Evolutionary conservation across 106 monocot species (phyloP).

Genomic region (Xerophyta viscosa): DNA sequence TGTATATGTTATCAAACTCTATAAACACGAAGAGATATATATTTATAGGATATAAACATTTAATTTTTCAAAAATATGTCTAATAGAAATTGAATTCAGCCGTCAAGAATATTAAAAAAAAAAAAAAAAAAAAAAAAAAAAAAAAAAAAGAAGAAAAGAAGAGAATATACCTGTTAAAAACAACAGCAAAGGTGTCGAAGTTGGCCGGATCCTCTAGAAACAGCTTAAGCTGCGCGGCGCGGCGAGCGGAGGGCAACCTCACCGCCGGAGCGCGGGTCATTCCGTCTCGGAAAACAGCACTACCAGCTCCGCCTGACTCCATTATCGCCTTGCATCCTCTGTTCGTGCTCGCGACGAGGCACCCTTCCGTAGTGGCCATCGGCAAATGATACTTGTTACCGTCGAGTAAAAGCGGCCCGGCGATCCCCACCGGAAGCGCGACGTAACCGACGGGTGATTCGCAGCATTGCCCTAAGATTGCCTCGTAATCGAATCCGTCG

Average conservation of each 20-base stretch:
- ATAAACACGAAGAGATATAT: no score
- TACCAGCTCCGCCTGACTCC: conserved; percentile 61
- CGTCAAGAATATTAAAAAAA: no score
- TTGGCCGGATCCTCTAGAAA: conserved; percentile 66
- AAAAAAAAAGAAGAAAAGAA: no score
- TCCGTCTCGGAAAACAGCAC: conserved; percentile 67
- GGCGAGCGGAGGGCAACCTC: conserved; percentile 46
- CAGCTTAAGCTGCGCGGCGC: conserved; percentile 73
- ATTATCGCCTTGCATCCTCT: conserved; percentile 78
- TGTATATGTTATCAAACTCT: no score
- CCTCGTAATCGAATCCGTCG: conserved; percentile 76
- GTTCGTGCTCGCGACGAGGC: conserved; percentile 88
- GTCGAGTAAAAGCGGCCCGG: conserved; percentile 74
- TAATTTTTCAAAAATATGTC: no score
- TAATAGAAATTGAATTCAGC: no score
- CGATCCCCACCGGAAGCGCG: conserved; percentile 73
- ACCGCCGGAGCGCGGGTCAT: conserved; percentile 85
- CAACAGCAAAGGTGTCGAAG: conserved; percentile 55
- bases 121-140: no score
- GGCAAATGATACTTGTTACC: conserved; percentile 58
- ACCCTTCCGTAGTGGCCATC: conserved; percentile 97
- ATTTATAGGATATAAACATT: no score
- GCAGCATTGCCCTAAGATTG: conserved; percentile 88
- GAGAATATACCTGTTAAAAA: conserved; percentile 59
- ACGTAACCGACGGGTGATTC: conserved; percentile 86